Evolutionary conservation across 805 yeast genomes (phyloP).

Genomic region (Candida incommunis): DNA sequence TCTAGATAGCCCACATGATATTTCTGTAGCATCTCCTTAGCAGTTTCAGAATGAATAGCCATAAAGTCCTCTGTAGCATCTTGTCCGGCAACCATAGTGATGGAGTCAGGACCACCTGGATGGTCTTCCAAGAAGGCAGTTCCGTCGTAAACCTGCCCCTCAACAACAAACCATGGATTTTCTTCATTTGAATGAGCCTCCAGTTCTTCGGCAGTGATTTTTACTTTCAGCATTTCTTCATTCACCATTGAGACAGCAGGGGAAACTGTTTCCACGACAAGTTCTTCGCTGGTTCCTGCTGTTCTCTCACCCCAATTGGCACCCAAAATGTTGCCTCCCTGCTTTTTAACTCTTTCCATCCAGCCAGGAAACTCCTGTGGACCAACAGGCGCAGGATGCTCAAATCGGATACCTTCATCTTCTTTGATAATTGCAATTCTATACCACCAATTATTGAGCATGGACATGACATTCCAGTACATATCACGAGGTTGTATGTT

Average conservation of each 20-base stretch:
- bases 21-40: constrained; percentile 59
- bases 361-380: constrained; percentile 16
- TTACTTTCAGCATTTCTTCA: constrained; percentile 14
- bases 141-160: constrained; percentile 25
- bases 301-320: constrained; percentile 22
- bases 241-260: constrained; percentile 19
- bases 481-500: constrained; percentile 23
- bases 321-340: constrained; percentile 21
- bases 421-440: constrained; percentile 16
- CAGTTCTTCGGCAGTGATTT: constrained; percentile 13
- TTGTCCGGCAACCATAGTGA: constrained; percentile 33
- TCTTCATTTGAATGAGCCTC: constrained; percentile 9
- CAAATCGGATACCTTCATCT: constrained; percentile 12
- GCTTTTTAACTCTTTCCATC: constrained; percentile 24
- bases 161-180: constrained; percentile 19
- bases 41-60: constrained; percentile 54
- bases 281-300: constrained; percentile 3
- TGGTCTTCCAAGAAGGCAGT: constrained; percentile 17
- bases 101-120: constrained; percentile 38
- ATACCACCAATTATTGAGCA: constrained; percentile 27
- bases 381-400: constrained; percentile 11
- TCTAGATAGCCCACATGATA: constrained; percentile 17
- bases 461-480: constrained; percentile 26
- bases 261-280: constrained; percentile 3
- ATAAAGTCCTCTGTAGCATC: constrained; percentile 29